A percentile compares a stretch with the other conserved stretches of the same genome.
Conservation (phyloP, 768 basidiomycete species). For the Amanita jacksonii region DNA sequence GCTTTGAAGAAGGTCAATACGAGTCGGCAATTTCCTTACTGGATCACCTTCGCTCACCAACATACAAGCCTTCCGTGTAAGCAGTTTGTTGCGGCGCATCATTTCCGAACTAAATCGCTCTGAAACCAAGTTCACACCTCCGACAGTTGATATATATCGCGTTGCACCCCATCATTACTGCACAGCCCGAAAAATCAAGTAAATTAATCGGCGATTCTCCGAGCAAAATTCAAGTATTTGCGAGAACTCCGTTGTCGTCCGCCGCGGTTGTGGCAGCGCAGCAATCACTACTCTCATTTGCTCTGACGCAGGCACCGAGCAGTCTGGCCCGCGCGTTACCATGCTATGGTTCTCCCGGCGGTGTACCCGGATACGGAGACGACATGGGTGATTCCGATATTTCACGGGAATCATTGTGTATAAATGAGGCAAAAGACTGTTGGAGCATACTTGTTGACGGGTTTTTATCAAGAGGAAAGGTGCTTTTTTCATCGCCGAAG, state of each 20-base stretch:
- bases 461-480: conserved; percentile 31
- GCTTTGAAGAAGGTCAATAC: conserved; percentile 72
- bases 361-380: conserved; percentile 13
- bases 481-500: conserved; percentile 20
- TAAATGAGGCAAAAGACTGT: conserved; percentile 43
- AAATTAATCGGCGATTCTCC: conserved; percentile 33
- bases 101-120: conserved; percentile 6
- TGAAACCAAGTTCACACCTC: conserved; percentile 41
- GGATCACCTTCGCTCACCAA: conserved; percentile 50
- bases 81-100: conserved; percentile 16
- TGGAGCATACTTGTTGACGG: conserved; percentile 55
- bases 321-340: conserved; percentile 49
- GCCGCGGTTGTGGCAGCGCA: conserved; percentile 41
- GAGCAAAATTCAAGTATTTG: conserved; percentile 31
- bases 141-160: conserved; percentile 63
- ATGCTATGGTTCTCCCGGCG: conserved; percentile 25
- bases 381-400: conserved; percentile 48
- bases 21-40: conserved; percentile 56
- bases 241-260: conserved; percentile 31
- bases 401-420: conserved; percentile 41
- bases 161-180: conserved; percentile 38
- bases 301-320: conserved; percentile 45
- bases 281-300: conserved; percentile 44
- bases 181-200: conserved; percentile 16
- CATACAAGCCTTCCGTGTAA: conserved; percentile 50